These are phyloP conservation scores for Aspergillus sp. DNA, from an alignment of 2,329 filamentous ascomycete species.

Conservation along the genomic window DNA sequence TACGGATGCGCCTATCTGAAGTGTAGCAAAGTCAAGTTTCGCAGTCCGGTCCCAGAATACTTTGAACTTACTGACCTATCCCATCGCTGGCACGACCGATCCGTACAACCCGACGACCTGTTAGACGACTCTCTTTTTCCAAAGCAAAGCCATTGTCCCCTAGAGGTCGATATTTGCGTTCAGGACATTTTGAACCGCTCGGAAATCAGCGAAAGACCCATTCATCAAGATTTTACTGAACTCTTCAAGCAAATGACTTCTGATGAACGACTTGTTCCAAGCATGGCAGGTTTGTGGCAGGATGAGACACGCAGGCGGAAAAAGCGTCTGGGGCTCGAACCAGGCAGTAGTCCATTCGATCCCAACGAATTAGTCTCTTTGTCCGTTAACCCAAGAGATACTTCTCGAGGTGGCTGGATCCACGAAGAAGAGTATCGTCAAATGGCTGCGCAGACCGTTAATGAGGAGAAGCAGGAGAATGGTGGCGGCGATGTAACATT, in stretches of 20 bases:
- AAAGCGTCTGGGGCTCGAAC: slow-evolving; percentile 66
- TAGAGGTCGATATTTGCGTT: slow-evolving; percentile 87
- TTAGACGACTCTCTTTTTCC: slow-evolving; percentile 66
- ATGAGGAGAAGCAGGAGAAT: slow-evolving; percentile 60
- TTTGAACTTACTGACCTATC: slow-evolving; percentile 61
- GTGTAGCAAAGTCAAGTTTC: slow-evolving; percentile 69
- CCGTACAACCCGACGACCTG: slow-evolving; percentile 62
- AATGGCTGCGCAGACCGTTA: slow-evolving; percentile 64
- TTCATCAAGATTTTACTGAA: slow-evolving; percentile 89
- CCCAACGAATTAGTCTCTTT: slow-evolving; percentile 82
- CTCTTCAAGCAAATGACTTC: slow-evolving; percentile 61
- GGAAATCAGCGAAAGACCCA: slow-evolving; percentile 70
- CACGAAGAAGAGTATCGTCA: slow-evolving; percentile 82
- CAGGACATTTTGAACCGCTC: slow-evolving; percentile 83
- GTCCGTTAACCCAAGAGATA: slow-evolving; percentile 76
- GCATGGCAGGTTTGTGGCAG: slow-evolving; percentile 90
- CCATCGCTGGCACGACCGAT: slow-evolving; percentile 79
- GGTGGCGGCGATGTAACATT: slow-evolving; percentile 56
- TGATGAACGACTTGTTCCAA: slow-evolving; percentile 82
- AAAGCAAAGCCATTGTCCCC: slow-evolving; percentile 79
- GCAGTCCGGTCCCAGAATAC: slow-evolving; percentile 71
- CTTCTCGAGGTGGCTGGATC: slow-evolving; percentile 79
- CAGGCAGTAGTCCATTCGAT: slow-evolving; percentile 74
- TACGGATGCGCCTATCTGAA: slow-evolving; percentile 91
- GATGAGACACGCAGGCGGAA: slow-evolving; percentile 83